Evolutionary conservation across 495 filamentous ascomycete genomes (phyloP).

Genomic region (Annulohypoxylon moriforme): DNA sequence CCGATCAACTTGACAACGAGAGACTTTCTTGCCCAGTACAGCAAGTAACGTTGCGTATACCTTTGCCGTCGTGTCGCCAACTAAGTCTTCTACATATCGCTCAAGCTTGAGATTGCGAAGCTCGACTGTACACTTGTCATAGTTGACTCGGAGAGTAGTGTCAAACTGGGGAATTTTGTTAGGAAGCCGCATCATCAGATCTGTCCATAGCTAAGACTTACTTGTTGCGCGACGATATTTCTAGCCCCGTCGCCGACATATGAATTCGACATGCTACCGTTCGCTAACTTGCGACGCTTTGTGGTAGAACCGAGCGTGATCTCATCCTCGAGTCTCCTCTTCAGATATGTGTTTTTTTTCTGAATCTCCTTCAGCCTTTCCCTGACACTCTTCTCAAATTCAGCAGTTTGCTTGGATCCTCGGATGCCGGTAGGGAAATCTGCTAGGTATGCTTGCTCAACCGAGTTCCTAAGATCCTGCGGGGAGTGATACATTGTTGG

Average conservation of each 20-base stretch:
- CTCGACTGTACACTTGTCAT: constrained; percentile 83
- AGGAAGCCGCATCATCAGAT: constrained; percentile 32
- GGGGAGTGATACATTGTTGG: constrained; percentile 53
- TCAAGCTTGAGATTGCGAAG: constrained; percentile 83
- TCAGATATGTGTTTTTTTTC: constrained; percentile 57
- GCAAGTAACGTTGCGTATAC: constrained; percentile 81
- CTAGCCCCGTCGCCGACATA: constrained; percentile 51
- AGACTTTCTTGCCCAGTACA: constrained; percentile 72
- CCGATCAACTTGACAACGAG: constrained; percentile 70
- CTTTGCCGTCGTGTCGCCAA: constrained; percentile 72
- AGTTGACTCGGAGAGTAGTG: constrained; percentile 82
- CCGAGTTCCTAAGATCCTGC: constrained; percentile 50
- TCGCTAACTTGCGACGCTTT: constrained; percentile 62
- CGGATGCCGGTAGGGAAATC: constrained; percentile 53
- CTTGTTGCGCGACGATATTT: constrained; percentile 51
- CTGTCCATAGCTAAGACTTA: constrained; percentile 10
- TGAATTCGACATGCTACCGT: constrained; percentile 47
- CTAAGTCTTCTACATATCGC: constrained; percentile 65
- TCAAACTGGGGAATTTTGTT: constrained; percentile 53
- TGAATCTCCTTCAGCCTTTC: constrained; percentile 64
- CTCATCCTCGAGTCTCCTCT: constrained; percentile 60
- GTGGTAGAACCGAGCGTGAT: constrained; percentile 46
- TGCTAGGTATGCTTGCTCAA: constrained; percentile 57
- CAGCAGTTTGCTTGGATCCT: constrained; percentile 67
- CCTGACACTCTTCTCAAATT: constrained; percentile 64